Percentiles rank a stretch among this genome's conserved stretches.
These are phyloP conservation scores for Lepidium africanum DNA, from an alignment of 345 rosid species.

Conservation along the genomic window DNA sequence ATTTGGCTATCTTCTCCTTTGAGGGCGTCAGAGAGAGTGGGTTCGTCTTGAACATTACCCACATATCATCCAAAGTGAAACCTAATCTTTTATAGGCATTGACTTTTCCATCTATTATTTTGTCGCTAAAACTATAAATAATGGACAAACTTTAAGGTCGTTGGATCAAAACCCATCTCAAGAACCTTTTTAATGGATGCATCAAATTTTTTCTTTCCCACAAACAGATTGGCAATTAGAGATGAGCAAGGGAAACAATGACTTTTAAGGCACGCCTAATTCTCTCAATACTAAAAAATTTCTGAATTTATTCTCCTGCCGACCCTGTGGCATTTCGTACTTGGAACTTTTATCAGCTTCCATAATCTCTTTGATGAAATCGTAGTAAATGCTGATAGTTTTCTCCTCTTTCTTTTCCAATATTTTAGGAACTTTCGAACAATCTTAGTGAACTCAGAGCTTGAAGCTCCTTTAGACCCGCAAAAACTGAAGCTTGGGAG, in stretches of 20 bases:
- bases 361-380: conserved; percentile 7
- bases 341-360: neutral
- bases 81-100: conserved; percentile 1
- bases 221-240: neutral
- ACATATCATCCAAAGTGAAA: neutral
- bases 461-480: conserved; percentile 25
- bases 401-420: conserved; percentile 1
- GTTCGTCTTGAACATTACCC: neutral
- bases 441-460: neutral
- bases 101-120: neutral
- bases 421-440: conserved; percentile 7
- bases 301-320: neutral
- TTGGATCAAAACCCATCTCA: conserved; percentile 25
- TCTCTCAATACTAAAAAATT: conserved; percentile 14
- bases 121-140: neutral
- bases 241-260: neutral
- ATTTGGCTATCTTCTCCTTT: conserved; percentile 9
- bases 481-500: conserved; percentile 24
- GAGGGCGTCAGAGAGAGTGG: neutral
- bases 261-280: conserved; percentile 15
- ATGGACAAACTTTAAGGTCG: neutral
- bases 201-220: neutral
- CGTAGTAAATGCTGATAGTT: neutral
- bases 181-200: conserved; percentile 6
- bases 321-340: neutral